phyloP scores from a whole-genome alignment of 192 early-diverging fungal genomes.

The Coemansia sp. region DNA sequence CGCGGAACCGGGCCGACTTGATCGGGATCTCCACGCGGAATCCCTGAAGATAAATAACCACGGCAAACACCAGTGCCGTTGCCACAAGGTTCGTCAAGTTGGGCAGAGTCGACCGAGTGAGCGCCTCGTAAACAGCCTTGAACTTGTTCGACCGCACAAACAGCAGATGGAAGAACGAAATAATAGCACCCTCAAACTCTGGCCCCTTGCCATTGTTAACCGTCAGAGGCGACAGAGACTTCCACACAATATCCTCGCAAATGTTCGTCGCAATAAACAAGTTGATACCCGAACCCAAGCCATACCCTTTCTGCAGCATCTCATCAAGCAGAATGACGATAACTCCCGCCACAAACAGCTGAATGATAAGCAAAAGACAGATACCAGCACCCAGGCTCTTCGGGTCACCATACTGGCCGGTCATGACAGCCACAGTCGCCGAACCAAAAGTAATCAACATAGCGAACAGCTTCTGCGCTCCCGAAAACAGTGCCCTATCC shows the following conservation, averaged over 20 bases:
- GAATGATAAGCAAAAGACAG: slow-evolving; percentile 93
- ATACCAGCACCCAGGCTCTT: slow-evolving; percentile 96
- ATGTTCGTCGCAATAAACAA: slow-evolving; percentile 99
- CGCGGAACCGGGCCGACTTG: slow-evolving; percentile 93
- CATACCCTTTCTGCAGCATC: slow-evolving; percentile 99
- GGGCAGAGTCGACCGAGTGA: slow-evolving; percentile 86
- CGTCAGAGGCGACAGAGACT: slow-evolving; percentile 96
- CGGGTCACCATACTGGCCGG: slow-evolving; percentile 96
- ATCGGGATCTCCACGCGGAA: slow-evolving; percentile 99
- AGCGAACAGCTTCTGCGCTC: slow-evolving; percentile 98
- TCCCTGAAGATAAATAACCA: slow-evolving; percentile 97
- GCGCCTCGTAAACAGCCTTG: slow-evolving; percentile 94
- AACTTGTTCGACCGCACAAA: slow-evolving; percentile 97
- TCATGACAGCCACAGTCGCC: slow-evolving; percentile 97
- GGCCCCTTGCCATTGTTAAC: slow-evolving; percentile 97
- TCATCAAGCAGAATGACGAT: slow-evolving; percentile 99
- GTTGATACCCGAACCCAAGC: slow-evolving; percentile 98
- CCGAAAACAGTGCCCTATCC: slow-evolving; percentile 97
- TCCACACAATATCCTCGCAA: slow-evolving; percentile 99
- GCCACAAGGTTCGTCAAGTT: slow-evolving; percentile 92
- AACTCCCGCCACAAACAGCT: slow-evolving; percentile 94
- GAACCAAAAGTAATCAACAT: slow-evolving; percentile 99
- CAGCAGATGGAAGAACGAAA: slow-evolving; percentile 93
- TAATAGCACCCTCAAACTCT: slow-evolving; percentile 98
- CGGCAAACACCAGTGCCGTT: slow-evolving; percentile 83